Evolutionary conservation across 306 rosid genomes (phyloP), one percentile per base, ranked within the genome.

Genomic region (Astragalus glycyphyllos): DNA sequence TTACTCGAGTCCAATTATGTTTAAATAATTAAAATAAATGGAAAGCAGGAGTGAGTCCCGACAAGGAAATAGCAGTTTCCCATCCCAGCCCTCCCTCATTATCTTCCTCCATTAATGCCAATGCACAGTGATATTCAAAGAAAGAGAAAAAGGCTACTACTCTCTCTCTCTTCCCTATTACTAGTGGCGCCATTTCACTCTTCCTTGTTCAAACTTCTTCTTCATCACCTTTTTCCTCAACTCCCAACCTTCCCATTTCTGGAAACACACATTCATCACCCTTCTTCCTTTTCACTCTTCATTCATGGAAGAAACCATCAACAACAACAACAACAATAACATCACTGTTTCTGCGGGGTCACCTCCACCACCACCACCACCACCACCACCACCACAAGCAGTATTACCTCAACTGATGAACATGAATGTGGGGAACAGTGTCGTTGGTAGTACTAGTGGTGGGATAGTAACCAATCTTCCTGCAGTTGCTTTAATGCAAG

Each of bases 171-270:
- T 42, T 7, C 20, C 12, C 54, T 20, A 14, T 14, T 12, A 23
- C 58, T 54, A 83, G 75, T 87, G 90, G 93, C 93, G 97, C 97
- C 93, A 85, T 91, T 89, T 83, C 72, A 62, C 63, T 50, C 79
- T 7, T 17, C 71, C 41, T 42, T 26, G 79, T 90, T 87, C 87
- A 87, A 80, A 81, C 83, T 81, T 68, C 51, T 1, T 17, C 20
- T 17, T 15, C 69, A 23, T 65, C 48, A 38, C 34, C 58, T 76
- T 72, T 20, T 72, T 53, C 49, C 75, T 53, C 49, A 40, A 16
- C 63, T 75, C 66, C 2, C 37, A 10, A 41, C 15, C 47, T 14
- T 59, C n/a, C 68, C 77, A 34, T 58, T 77, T 53, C 76, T 56
- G 14, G 69, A 41, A 75, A 57, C 56, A 26, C 11, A 12, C 6